Percentiles rank a stretch among this genome's conserved stretches.
These are phyloP conservation scores for Recurvomyces mirabilis DNA, from an alignment of 495 filamentous ascomycete genomes.

Conservation along the genomic window DNA sequence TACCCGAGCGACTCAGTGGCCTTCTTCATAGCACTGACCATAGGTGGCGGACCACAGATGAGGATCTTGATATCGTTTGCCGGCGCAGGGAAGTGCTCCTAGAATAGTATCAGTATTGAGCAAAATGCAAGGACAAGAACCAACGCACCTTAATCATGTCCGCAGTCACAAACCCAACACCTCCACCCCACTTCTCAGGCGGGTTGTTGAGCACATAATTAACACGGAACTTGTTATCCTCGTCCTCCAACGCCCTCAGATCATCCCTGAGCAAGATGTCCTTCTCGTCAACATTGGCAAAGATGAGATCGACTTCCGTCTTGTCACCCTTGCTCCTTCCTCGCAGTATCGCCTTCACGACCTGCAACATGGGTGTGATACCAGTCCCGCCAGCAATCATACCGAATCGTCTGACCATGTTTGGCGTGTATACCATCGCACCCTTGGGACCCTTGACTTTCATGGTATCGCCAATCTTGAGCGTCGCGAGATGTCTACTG, in stretches of 20 bases:
- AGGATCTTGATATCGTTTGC: slow-evolving; percentile 84
- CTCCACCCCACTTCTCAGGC: slow-evolving; percentile 76
- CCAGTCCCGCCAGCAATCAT: slow-evolving; percentile 98
- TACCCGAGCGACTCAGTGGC: slow-evolving; percentile 77
- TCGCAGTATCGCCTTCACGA: slow-evolving; percentile 80
- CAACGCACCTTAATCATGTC: slow-evolving; percentile 79
- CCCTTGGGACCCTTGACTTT: slow-evolving; percentile 88
- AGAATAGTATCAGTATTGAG: no score
- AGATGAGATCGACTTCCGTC: slow-evolving; percentile 86
- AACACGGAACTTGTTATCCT: slow-evolving; percentile 70
- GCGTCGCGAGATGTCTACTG: slow-evolving; percentile 72
- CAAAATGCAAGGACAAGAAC: no score
- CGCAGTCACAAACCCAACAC: slow-evolving; percentile 83
- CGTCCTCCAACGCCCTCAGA: slow-evolving; percentile 61
- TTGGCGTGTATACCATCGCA: slow-evolving; percentile 89
- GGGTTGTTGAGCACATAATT: slow-evolving; percentile 97
- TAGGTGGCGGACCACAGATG: slow-evolving; percentile 92
- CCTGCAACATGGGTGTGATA: slow-evolving; percentile 96
- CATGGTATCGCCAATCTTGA: slow-evolving; percentile 76
- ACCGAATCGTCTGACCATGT: slow-evolving; percentile 86
- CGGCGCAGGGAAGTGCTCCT: slow-evolving; percentile 74
- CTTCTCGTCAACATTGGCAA: slow-evolving; percentile 86
- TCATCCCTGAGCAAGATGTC: slow-evolving; percentile 92
- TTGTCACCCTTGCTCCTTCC: slow-evolving; percentile 62
- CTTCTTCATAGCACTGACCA: slow-evolving; percentile 98